Conservation (phyloP, 495 filamentous ascomycete genomes). For the Lasiosphaeria ovina region DNA sequence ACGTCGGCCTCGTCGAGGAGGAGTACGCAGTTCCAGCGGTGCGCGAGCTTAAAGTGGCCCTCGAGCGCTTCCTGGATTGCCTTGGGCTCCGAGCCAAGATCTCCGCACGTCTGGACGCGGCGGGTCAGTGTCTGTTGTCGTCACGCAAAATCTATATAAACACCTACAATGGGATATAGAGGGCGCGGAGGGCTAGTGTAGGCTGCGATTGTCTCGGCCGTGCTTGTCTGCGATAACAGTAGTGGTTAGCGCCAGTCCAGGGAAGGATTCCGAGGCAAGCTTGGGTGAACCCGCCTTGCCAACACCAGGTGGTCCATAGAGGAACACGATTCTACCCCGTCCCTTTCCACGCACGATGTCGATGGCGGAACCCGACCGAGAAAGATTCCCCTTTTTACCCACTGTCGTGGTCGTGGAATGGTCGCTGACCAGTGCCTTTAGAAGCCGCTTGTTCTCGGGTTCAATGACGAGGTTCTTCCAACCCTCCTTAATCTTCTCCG, state of each 20-base stretch:
- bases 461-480: too few species aligned
- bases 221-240: too few species aligned
- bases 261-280: constrained; percentile 40
- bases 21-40: constrained; percentile 75
- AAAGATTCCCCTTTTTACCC: background rate
- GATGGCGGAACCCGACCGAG: constrained; percentile 55
- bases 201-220: too few species aligned
- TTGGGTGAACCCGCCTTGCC: constrained; percentile 54
- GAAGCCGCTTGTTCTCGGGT: constrained; percentile 65
- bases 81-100: constrained; percentile 24
- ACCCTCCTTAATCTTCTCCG: too few species aligned
- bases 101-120: constrained; percentile 43
- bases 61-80: constrained; percentile 71
- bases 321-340: constrained; percentile 46
- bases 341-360: constrained; percentile 48
- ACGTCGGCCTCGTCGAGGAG: constrained; percentile 35
- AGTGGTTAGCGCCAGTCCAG: constrained; percentile 17
- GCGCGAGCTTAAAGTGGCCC: constrained; percentile 77
- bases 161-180: too few species aligned
- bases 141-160: too few species aligned
- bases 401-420: constrained; percentile 52
- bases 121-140: constrained; percentile 23
- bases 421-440: constrained; percentile 76
- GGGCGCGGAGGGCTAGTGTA: too few species aligned
- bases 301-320: constrained; percentile 46